Percentiles rank a stretch among this genome's conserved stretches.
These are phyloP conservation scores for Zelopaecilomyces penicillatus DNA, from an alignment of 2,329 filamentous ascomycete genomes.

Conservation along the genomic window DNA sequence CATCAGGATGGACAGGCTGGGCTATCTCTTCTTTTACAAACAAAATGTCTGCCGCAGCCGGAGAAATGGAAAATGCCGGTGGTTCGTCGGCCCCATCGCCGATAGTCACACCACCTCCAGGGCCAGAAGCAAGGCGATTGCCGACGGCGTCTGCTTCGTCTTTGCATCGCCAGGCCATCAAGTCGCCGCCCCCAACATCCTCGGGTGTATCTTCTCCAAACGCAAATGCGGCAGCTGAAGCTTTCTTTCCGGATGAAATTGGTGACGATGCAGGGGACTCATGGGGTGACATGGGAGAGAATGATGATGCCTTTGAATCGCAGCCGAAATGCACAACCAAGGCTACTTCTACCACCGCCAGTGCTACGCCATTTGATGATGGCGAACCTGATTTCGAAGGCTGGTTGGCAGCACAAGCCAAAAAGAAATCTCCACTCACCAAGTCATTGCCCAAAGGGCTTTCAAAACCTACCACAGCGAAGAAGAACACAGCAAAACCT, in stretches of 20 bases:
- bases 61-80: slow-evolving; percentile 66
- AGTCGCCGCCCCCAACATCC: slow-evolving; percentile 38
- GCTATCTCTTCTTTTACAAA: slow-evolving; percentile 98
- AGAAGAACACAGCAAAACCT: slow-evolving; percentile 25
- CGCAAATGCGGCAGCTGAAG: slow-evolving; percentile 34
- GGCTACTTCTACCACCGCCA: slow-evolving; percentile 24
- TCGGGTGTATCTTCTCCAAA: slow-evolving; percentile 42
- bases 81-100: slow-evolving; percentile 34
- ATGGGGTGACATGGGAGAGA: slow-evolving; percentile 65
- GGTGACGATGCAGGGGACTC: slow-evolving; percentile 60
- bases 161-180: slow-evolving; percentile 52
- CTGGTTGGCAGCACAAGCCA: slow-evolving; percentile 81
- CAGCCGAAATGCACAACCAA: slow-evolving; percentile 15
- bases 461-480: slow-evolving; percentile 45
- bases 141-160: slow-evolving; percentile 46
- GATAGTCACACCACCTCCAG: slow-evolving; percentile 30
- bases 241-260: slow-evolving; percentile 47
- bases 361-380: slow-evolving; percentile 60
- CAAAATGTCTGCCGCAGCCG: slow-evolving; percentile 74
- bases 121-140: slow-evolving; percentile 27
- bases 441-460: slow-evolving; percentile 80
- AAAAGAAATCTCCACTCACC: slow-evolving; percentile 52
- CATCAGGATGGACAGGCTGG: slow-evolving; percentile 77
- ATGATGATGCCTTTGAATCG: slow-evolving; percentile 34
- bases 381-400: slow-evolving; percentile 93